A percentile compares a stretch with the other conserved stretches of the same genome.
Conservation (phyloP, 2,329 filamentous ascomycete genomes). For the Xylaria sp. region DNA sequence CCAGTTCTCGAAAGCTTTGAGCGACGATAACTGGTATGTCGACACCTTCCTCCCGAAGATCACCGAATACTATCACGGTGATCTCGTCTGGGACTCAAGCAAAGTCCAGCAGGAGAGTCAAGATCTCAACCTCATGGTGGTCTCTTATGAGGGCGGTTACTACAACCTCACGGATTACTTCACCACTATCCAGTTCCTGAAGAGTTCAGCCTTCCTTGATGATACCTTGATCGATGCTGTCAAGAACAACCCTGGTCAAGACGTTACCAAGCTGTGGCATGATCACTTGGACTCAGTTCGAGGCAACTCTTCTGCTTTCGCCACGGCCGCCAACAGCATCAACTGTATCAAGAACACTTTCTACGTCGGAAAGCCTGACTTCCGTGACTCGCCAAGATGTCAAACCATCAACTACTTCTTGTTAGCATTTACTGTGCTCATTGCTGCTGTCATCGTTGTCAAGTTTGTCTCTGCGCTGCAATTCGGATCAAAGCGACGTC, state of each 20-base stretch:
- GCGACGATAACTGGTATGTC: conserved; percentile 70
- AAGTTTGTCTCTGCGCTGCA: conserved; percentile 94
- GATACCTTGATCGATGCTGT: conserved; percentile 60
- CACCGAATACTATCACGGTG: conserved; percentile 79
- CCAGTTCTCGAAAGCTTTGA: conserved; percentile 53
- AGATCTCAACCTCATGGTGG: conserved; percentile 68
- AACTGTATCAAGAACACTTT: conserved; percentile 80
- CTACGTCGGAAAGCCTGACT: conserved; percentile 78
- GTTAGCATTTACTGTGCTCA: conserved; percentile 76
- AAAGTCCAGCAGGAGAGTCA: conserved; percentile 61
- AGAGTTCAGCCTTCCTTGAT: conserved; percentile 64
- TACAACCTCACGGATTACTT: conserved; percentile 95
- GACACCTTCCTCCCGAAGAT: conserved; percentile 71
- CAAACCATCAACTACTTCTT: conserved; percentile 89
- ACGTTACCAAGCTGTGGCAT: conserved; percentile 66
- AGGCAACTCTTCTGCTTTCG: conserved; percentile 47
- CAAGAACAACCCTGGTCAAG: conserved; percentile 68
- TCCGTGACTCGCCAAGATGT: conserved; percentile 70
- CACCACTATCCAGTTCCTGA: conserved; percentile 59
- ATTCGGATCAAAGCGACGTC: conserved; percentile 84
- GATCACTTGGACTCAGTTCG: conserved; percentile 43
- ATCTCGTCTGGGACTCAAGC: conserved; percentile 65
- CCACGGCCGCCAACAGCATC: conserved; percentile 58
- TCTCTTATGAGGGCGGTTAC: conserved; percentile 66
- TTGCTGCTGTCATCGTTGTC: conserved; percentile 71